Base-by-base conservation (phyloP, 2,329 filamentous ascomycete genomes). In the Stagonosporopsis chrysanthemi region DNA sequence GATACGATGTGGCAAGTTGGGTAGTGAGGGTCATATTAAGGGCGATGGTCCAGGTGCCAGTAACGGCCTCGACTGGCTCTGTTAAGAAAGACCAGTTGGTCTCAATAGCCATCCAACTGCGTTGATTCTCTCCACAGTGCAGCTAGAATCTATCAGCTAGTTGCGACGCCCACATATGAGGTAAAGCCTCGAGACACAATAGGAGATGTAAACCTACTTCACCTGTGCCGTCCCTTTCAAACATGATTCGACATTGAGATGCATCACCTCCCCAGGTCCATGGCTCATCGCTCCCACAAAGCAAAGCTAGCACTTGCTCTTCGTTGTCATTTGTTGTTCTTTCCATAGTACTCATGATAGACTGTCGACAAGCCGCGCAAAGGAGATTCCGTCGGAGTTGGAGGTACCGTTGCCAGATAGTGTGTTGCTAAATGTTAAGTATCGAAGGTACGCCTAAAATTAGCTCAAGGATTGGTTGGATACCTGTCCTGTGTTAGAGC, bases 191-290 rank as follows among this genome's bases (percentile, higher is more conserved):
- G 11, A 7, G 11, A 43, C 40, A 29, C 40, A 29, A n/a, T 19
- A 43, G 6, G 26, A 42, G 38, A 35, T 19, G 9, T 35, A 26
- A 1, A 39, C 44, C 24, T 39, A 49, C 36, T 50, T 23, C 33
- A 36, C 56, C 56, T 33, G 39, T 53, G 23, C 56, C 56, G 17
- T 53, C 24, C 36, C 45, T 58, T 19, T 58, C 45, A 29, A 58
- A 53, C 1, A 12, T n/a, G 26, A 58, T 2, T 2, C 23, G 28
- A 39, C 49, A 58, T 36, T 31, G 17, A 45, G 14, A 9, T 12
- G 29, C 44, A 41, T 40, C 44, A 1, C 47, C 54, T 29, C 56
- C 55, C 56, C 49, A 53, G 40, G 33, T 46, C 56, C 56, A 58
- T 46, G 31, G 50, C 3, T 49, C 38, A 22, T n/a, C 40, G 14